Evolutionary conservation across 1,284 basidiomycete species (phyloP).

Genomic region (Malassezia nana): DNA sequence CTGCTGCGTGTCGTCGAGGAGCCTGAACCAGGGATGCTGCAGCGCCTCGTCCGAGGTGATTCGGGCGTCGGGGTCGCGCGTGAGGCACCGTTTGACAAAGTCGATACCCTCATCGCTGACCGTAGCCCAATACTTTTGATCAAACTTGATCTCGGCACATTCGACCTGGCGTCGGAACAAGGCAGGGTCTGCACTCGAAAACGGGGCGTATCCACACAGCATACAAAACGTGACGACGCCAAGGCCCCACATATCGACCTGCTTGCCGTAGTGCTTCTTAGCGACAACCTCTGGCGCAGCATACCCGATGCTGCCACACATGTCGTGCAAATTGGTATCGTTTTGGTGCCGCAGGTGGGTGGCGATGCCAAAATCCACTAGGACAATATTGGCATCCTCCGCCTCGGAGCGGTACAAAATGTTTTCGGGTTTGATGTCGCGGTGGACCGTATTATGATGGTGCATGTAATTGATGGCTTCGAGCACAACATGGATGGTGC

Average conservation of each 20-base stretch:
- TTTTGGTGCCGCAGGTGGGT: constrained; percentile 51
- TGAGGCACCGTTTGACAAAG: constrained; percentile 68
- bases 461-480: constrained; percentile 45
- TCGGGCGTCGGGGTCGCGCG: constrained; percentile 63
- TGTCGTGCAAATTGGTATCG: constrained; percentile 65
- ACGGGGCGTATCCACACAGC: constrained; percentile 56
- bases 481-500: constrained; percentile 36
- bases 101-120: constrained; percentile 67
- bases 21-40: constrained; percentile 51
- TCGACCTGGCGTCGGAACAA: constrained; percentile 72
- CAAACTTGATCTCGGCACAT: constrained; percentile 69
- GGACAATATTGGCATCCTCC: constrained; percentile 52
- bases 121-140: constrained; percentile 82
- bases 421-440: constrained; percentile 61
- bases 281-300: constrained; percentile 77
- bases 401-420: constrained; percentile 72
- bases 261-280: constrained; percentile 73
- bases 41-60: constrained; percentile 66
- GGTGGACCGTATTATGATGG: constrained; percentile 42
- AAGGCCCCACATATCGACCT: constrained; percentile 85
- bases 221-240: constrained; percentile 77
- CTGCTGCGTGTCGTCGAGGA: constrained; percentile 21
- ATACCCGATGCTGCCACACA: constrained; percentile 87
- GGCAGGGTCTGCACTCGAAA: constrained; percentile 69
- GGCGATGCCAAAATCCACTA: constrained; percentile 76